phyloP scores from a whole-genome alignment of 306 rosid species.

The Quercus aquifolioides region DNA sequence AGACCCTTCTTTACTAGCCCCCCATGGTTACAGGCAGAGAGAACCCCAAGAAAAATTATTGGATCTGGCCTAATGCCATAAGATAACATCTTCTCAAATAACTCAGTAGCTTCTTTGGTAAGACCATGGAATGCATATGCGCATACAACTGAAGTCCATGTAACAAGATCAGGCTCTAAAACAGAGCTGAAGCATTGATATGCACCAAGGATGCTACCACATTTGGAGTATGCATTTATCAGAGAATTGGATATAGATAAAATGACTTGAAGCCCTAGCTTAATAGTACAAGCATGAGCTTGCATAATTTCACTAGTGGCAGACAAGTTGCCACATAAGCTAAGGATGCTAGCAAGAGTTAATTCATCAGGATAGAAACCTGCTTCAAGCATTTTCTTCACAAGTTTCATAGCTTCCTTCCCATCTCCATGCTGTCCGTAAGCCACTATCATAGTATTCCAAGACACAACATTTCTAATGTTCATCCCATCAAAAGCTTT shows the following conservation, averaged over 20 bases:
- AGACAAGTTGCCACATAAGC: slow-evolving; percentile 61
- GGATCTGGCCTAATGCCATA: slow-evolving; percentile 50
- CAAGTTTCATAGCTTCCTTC: slow-evolving; percentile 53
- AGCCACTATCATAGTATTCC: slow-evolving; percentile 73
- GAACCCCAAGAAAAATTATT: slow-evolving; percentile 63
- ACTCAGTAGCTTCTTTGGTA: slow-evolving; percentile 48
- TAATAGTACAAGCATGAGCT: slow-evolving; percentile 48
- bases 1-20: slow-evolving; percentile 55
- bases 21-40: slow-evolving; percentile 71
- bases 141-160: slow-evolving; percentile 73
- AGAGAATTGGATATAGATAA: slow-evolving; percentile 52
- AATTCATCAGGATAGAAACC: slow-evolving; percentile 51
- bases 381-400: slow-evolving; percentile 50
- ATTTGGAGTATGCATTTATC: slow-evolving; percentile 71
- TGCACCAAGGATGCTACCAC: slow-evolving; percentile 53
- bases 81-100: slow-evolving; percentile 64
- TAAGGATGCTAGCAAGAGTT: slow-evolving; percentile 58
- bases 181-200: slow-evolving; percentile 49
- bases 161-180: slow-evolving; percentile 47
- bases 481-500: slow-evolving; percentile 41
- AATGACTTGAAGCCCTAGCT: slow-evolving; percentile 51
- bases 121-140: slow-evolving; percentile 75
- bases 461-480: slow-evolving; percentile 52
- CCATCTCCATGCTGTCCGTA: slow-evolving; percentile 50
- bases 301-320: slow-evolving; percentile 46